A percentile compares a stretch with the other conserved stretches of the same genome.
Conservation (phyloP, 305 asterid genomes). For the Fraxinus platypoda region DNA sequence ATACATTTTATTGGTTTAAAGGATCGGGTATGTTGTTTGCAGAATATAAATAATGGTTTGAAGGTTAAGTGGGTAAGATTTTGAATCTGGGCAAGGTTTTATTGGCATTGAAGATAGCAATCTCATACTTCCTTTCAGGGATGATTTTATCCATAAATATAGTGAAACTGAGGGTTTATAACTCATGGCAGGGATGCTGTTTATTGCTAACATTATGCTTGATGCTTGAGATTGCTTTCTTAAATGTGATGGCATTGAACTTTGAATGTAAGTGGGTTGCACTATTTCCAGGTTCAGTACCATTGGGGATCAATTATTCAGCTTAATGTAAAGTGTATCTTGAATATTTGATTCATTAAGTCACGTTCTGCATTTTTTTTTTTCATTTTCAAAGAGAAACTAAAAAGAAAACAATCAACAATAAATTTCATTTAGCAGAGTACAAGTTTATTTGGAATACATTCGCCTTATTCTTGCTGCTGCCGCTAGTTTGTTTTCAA, state of each 20-base stretch:
- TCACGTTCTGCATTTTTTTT: neutral
- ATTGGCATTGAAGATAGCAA: neutral
- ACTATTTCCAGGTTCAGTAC: neutral
- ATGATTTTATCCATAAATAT: neutral
- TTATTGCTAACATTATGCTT: neutral
- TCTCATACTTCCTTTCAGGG: neutral
- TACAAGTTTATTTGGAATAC: neutral
- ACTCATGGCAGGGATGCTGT: neutral
- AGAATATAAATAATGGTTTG: neutral
- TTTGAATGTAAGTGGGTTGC: neutral
- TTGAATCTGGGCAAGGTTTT: conserved; percentile 6
- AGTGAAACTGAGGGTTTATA: neutral
- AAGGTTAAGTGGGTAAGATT: neutral
- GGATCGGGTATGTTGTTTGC: neutral
- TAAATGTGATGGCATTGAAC: neutral
- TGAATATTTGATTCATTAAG: neutral
- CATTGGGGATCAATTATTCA: neutral
- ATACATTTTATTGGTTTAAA: neutral
- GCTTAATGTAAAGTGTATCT: neutral
- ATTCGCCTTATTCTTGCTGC: neutral
- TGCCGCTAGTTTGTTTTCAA: neutral
- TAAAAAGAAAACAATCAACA: neutral
- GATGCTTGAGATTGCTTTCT: neutral
- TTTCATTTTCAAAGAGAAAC: neutral
- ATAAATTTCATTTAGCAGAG: neutral